Base-by-base conservation (phyloP, 768 basidiomycete genomes). In the Tephrocybe sp. region DNA sequence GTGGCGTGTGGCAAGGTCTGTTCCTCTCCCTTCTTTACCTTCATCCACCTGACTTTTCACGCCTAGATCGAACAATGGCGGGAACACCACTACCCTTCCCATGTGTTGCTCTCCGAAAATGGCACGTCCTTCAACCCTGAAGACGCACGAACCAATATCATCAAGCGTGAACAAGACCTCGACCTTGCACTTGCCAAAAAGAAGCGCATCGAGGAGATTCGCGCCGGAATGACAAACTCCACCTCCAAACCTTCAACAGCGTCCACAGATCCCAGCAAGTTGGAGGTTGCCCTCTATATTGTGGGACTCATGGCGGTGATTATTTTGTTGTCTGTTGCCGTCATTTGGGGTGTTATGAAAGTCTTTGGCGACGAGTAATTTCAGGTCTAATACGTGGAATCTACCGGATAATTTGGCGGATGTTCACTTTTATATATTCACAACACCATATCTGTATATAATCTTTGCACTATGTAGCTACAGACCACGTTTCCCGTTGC, bases 41-140 rank as follows among this genome's bases (percentile, higher is more conserved):
- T 1, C 15, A 51, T 48, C 41, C 32, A 58, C 21, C 55, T 55
- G 45, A 54, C 47, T 14, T 9, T 42, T 55, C 52, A 57, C 25
- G 8, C 26, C 33, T 61, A 86, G 92, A 91, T 98, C 66, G 95
- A 98, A 61, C 83, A 86, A 69, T 98, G 96, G 96, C 84, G 75
- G 51, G 96, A 98, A 68, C 88, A 86, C 59, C 78, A 95, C 68
- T 99, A 91, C 72, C 96, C 96, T 2, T 91, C 93, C 2, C 97
- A 96, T 74, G 81, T 99, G 38, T 65, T 67, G 4, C 57, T 80
- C 59, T 43, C 55, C 52, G 41, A 61, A 53, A 48, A 61, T 51
- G 45, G 60, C 41, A 36, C 57, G 24, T 58, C 67, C 2, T 73
- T 81, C 56, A 70, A 86, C 63, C 62, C 73, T 2, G 39, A 60